Conservation (phyloP, 2,329 filamentous ascomycete genomes). For the Xylariomycetidae sp. region DNA sequence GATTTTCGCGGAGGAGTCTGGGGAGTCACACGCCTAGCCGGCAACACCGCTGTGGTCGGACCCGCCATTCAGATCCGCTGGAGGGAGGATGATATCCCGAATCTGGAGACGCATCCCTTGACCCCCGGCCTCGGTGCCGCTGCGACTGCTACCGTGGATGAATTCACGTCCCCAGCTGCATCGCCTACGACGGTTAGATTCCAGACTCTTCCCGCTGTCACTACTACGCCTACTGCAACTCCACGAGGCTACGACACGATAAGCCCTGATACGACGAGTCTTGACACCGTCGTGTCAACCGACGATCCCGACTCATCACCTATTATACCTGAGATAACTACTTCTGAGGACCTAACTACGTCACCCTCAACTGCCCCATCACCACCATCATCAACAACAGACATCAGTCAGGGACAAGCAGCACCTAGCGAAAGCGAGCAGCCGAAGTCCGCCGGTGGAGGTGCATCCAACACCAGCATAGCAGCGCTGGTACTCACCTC, state of each 20-base stretch:
- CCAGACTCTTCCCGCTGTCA: slow-evolving; percentile 1
- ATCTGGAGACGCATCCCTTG: slow-evolving; percentile 19
- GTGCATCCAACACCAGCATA: slow-evolving; percentile 11
- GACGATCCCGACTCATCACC: no score
- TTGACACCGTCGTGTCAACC: background rate
- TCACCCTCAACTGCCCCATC: background rate
- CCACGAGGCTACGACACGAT: no score
- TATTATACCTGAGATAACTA: no score
- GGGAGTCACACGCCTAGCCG: slow-evolving; percentile 14
- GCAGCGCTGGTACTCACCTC: slow-evolving; percentile 18
- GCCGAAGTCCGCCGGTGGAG: no score
- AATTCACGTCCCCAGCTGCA: no score
- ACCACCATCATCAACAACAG: no score
- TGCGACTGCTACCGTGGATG: background rate
- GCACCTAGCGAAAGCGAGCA: background rate
- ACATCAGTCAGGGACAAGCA: no score
- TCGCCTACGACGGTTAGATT: background rate
- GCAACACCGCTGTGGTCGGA: slow-evolving; percentile 5
- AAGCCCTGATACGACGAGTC: background rate
- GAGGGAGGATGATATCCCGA: slow-evolving; percentile 15
- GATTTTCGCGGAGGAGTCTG: slow-evolving; percentile 15
- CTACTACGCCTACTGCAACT: background rate
- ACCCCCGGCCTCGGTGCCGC: slow-evolving; percentile 14
- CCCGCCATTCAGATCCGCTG: slow-evolving; percentile 19
- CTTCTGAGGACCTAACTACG: background rate